Evolutionary conservation across 2,329 filamentous ascomycete species (phyloP), one percentile per base, ranked within the genome.

Genomic region (Fusarium floridanum): DNA sequence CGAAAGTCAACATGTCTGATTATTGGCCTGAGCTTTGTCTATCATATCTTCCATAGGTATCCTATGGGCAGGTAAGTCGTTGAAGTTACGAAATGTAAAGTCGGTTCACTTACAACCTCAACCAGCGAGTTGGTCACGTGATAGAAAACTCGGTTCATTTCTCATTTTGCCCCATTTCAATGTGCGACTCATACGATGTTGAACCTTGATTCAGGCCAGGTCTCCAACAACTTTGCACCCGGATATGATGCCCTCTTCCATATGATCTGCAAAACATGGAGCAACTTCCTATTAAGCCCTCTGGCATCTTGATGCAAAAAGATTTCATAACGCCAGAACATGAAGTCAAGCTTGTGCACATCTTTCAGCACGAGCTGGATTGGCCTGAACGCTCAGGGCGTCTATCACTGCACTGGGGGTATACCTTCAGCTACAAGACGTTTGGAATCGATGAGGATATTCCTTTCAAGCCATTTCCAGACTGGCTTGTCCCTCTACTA

Each of bases 391-490:
- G 85, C 32, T 74, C 80, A 34, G 86, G 85, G 4, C 84, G 88
- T 5, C 77, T 86, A 3, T 89, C 88, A 0, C 81, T 89, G 0
- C 88, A 90, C 77, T 90, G 87, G 73, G 88, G 88, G 61, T 88
- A 89, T 76, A 88, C 86, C 0, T 90, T 90, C 76, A 86, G 88
- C 82, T 90, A 90, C 77, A 89, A 88, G 76, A 90, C 88, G 1
- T 90, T 90, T 69, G 87, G 86, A 1, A 84, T 90, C 27, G 88
- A 89, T 74, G 81, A 84, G 0, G 80, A 85, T 10, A 85, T 85
- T 0, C 86, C 87, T 0, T 89, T 85, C 75, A 85, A 83, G 53
- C 82, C 85, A 0, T 89, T 90, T 29, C 88, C 88, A 0, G 82
- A 81, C 1, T 90, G 88, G 87, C 82, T 90, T 1, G 68, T 79